Percentiles rank a stretch among this genome's conserved stretches.
These are phyloP conservation scores for Phyllostachys edulis DNA, from an alignment of 176 grass and related monocot genomes.

Conservation along the genomic window DNA sequence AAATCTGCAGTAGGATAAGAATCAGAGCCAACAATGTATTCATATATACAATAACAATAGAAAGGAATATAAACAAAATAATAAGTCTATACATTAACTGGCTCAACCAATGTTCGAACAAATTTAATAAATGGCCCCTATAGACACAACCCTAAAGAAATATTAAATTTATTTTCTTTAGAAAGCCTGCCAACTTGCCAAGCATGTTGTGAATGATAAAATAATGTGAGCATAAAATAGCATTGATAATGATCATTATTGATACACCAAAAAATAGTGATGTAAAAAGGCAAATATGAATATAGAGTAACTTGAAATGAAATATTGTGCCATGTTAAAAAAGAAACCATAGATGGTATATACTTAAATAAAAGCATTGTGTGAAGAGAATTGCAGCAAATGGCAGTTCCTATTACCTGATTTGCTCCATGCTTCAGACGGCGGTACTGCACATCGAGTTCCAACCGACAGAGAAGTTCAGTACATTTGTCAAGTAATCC, in stretches of 20 bases:
- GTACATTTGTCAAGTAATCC: conserved; percentile 24
- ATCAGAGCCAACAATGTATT: conserved; percentile 25
- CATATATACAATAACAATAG: conserved; percentile 27
- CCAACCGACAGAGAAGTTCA: conserved; percentile 30
- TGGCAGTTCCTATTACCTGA: conserved; percentile 58
- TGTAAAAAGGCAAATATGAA: conserved; percentile 5
- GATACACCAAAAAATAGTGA: neutral
- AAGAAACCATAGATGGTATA: conserved; percentile 17
- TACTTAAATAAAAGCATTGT: neutral
- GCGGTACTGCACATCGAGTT: conserved; percentile 77
- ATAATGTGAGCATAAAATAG: neutral
- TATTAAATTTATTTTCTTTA: conserved; percentile 1
- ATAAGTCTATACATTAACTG: conserved; percentile 13
- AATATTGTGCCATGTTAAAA: conserved; percentile 10
- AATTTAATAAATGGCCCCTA: neutral
- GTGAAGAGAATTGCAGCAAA: conserved; percentile 14
- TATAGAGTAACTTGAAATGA: conserved; percentile 9
- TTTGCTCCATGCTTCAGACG: conserved; percentile 95
- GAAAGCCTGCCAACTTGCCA: neutral
- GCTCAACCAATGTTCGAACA: conserved; percentile 2
- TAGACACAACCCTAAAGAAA: neutral
- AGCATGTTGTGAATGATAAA: conserved; percentile 14
- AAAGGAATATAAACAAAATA: conserved; percentile 27
- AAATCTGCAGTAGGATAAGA: conserved; percentile 12
- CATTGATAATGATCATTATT: neutral